Conservation (phyloP, 768 basidiomycete species). For the Chiua virens region DNA sequence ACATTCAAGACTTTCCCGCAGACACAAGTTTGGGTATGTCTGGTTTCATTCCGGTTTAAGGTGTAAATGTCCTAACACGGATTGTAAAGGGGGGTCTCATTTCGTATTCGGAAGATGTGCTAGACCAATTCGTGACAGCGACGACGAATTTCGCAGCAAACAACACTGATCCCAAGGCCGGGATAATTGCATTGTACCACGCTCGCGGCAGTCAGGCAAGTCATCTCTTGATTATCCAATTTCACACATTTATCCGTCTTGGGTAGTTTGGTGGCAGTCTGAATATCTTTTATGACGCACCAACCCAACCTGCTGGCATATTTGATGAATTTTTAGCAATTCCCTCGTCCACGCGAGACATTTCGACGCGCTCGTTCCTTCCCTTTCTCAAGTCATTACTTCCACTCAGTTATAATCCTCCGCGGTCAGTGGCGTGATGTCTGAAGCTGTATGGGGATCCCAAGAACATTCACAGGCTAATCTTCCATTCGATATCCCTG, state of each 20-base stretch:
- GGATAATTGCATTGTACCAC: slow-evolving; percentile 44
- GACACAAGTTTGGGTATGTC: slow-evolving; percentile 54
- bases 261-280: slow-evolving; percentile 21
- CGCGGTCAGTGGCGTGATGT: slow-evolving; percentile 1
- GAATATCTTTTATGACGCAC: slow-evolving; percentile 58
- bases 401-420: not conserved
- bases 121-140: slow-evolving; percentile 5
- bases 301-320: slow-evolving; percentile 12
- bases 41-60: not conserved
- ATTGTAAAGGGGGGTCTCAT: slow-evolving; percentile 47
- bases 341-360: not conserved
- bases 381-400: slow-evolving; percentile 9
- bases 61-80: not conserved
- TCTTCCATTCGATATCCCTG: slow-evolving; percentile 1
- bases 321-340: slow-evolving; percentile 29
- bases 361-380: slow-evolving; percentile 16
- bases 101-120: slow-evolving; percentile 12
- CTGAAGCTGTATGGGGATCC: not conserved
- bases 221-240: no score
- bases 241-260: no score
- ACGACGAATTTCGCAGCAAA: slow-evolving; percentile 12
- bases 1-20: slow-evolving; percentile 53
- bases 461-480: not conserved
- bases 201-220: not conserved
- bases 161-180: slow-evolving; percentile 14